These are phyloP conservation scores for Breviolum minutum DNA, from an alignment of 73 alveolate species.

Conservation along the genomic window DNA sequence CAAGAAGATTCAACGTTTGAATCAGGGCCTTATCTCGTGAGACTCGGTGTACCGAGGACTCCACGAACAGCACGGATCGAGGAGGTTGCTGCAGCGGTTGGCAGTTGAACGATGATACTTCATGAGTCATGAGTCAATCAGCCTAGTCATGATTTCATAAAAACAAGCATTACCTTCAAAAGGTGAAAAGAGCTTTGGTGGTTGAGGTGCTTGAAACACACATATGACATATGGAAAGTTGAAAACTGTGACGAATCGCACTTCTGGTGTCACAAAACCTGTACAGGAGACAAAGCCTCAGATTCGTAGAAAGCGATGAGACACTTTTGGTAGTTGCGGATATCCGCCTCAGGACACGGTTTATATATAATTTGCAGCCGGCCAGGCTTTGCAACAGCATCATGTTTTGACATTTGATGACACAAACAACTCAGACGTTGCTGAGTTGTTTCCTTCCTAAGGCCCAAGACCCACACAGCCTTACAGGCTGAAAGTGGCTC, in stretches of 20 bases:
- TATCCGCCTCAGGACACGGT: slow-evolving; percentile 25
- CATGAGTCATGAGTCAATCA: too few species aligned
- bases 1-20: neutral
- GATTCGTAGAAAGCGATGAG: slow-evolving; percentile 78
- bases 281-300: neutral
- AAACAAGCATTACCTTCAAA: neutral
- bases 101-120: neutral
- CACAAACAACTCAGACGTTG: too few species aligned
- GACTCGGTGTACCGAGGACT: slow-evolving; percentile 87
- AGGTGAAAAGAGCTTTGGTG: neutral
- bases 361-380: neutral
- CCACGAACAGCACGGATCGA: slow-evolving; percentile 92
- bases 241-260: too few species aligned
- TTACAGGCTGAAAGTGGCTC: neutral
- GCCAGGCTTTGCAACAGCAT: neutral
- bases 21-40: slow-evolving; percentile 62
- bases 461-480: slow-evolving; percentile 13
- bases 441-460: neutral
- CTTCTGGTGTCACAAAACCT: neutral
- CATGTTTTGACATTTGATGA: too few species aligned
- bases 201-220: too few species aligned
- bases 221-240: too few species aligned
- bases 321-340: slow-evolving; percentile 92
- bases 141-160: neutral
- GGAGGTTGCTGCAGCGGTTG: slow-evolving; percentile 61